Conservation (phyloP, 495 filamentous ascomycete species). For the Aspergillus leporis region DNA sequence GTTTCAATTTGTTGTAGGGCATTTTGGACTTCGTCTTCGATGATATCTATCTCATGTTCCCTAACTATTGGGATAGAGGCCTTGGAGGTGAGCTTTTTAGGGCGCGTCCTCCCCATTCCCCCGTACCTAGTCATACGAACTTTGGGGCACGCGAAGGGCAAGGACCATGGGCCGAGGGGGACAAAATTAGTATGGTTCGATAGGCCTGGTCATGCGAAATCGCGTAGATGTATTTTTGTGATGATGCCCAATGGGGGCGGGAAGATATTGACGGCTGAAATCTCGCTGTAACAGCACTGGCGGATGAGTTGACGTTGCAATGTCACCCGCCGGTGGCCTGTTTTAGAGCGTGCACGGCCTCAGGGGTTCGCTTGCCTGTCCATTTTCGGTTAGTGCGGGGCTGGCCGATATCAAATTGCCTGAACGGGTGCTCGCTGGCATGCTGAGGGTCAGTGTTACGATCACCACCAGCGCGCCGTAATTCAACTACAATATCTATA, state of each 20-base stretch:
- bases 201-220: conserved; percentile 55
- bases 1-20: conserved; percentile 82
- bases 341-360: conserved; percentile 50
- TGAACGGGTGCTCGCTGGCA: conserved; percentile 15
- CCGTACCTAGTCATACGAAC: conserved; percentile 66
- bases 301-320: conserved; percentile 69
- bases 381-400: conserved; percentile 49
- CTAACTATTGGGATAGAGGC: conserved; percentile 80
- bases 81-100: conserved; percentile 89
- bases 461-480: conserved; percentile 1
- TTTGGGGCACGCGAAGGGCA: conserved; percentile 54
- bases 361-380: conserved; percentile 51
- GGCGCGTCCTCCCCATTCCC: conserved; percentile 60
- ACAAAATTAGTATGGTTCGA: conserved; percentile 46
- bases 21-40: conserved; percentile 67
- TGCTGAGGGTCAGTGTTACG: conserved; percentile 4
- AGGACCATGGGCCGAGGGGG: conserved; percentile 44
- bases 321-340: conserved; percentile 45
- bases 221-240: conserved; percentile 56
- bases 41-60: conserved; percentile 82
- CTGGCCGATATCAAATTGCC: conserved; percentile 48
- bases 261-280: conserved; percentile 60
- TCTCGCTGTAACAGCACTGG: conserved; percentile 38
- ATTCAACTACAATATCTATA: neutral
- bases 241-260: conserved; percentile 50